Conservation (phyloP, 345 rosid genomes). For the Orychophragmus violaceus region DNA sequence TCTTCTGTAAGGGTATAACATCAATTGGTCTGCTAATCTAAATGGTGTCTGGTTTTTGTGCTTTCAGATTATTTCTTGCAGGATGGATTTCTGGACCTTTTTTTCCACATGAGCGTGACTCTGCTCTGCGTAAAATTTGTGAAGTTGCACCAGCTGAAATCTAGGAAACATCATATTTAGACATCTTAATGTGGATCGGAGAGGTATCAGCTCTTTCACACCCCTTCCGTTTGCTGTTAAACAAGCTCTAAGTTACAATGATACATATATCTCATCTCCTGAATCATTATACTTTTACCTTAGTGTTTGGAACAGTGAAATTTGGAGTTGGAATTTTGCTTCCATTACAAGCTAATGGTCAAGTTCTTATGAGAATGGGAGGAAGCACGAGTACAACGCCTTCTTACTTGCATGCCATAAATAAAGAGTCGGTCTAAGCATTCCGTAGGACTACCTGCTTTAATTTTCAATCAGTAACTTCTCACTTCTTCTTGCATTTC, state of each 20-base stretch:
- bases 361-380: no score
- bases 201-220: conserved; percentile 51
- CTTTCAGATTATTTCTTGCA: conserved; percentile 92
- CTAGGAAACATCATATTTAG: conserved; percentile 78
- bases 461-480: no score
- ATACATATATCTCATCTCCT: neutral
- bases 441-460: no score
- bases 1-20: neutral
- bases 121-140: conserved; percentile 81
- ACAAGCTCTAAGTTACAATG: neutral
- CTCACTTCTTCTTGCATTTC: no score
- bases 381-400: no score
- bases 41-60: conserved; percentile 28
- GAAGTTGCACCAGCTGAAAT: conserved; percentile 70
- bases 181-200: conserved; percentile 83
- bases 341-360: no score
- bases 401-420: no score
- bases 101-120: conserved; percentile 74
- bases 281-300: conserved; percentile 5
- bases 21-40: neutral
- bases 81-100: conserved; percentile 76
- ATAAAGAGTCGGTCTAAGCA: no score
- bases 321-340: conserved; percentile 56
- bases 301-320: conserved; percentile 20
- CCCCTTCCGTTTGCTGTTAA: neutral